A percentile compares a stretch with the other conserved stretches of the same genome.
phyloP scores from a whole-genome alignment of 2,329 filamentous ascomycete genomes.

The Cephalotrichum gorgonifer region DNA sequence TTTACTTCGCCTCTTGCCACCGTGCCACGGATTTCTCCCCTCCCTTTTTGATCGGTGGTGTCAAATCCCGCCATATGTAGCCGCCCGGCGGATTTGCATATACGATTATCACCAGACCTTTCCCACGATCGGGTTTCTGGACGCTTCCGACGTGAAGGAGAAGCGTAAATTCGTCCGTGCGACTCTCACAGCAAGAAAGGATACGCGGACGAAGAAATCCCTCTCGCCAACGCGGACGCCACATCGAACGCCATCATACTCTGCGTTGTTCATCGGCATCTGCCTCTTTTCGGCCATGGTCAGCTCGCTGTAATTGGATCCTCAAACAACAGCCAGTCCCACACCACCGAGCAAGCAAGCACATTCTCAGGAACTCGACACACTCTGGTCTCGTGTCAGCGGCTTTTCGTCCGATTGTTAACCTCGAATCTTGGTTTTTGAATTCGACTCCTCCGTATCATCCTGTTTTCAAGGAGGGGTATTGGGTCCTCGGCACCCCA shows the following conservation, averaged over 20 bases:
- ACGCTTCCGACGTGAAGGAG: background rate
- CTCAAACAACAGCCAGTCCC: background rate
- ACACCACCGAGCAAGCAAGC: too few species aligned
- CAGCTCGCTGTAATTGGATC: background rate
- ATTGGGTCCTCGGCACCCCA: background rate
- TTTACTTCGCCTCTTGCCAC: background rate
- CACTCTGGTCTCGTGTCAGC: background rate
- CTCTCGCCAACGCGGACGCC: background rate
- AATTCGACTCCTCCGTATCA: background rate
- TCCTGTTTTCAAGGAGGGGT: too few species aligned
- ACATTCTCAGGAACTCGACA: background rate
- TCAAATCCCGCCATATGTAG: conserved; percentile 1
- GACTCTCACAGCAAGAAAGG: background rate
- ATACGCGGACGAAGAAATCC: background rate
- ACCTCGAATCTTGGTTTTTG: background rate
- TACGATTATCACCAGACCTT: background rate
- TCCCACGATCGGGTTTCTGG: background rate
- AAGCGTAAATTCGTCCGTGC: background rate
- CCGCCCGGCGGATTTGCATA: background rate
- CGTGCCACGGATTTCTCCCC: background rate
- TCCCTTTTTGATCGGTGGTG: background rate
- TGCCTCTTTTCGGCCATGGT: background rate
- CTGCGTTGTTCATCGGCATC: background rate
- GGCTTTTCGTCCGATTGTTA: background rate
- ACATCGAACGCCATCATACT: background rate